Evolutionary conservation across 2,329 filamentous ascomycete species (phyloP), one percentile per base, ranked within the genome.

Genomic region (Pseudogymnoascus pannorum): DNA sequence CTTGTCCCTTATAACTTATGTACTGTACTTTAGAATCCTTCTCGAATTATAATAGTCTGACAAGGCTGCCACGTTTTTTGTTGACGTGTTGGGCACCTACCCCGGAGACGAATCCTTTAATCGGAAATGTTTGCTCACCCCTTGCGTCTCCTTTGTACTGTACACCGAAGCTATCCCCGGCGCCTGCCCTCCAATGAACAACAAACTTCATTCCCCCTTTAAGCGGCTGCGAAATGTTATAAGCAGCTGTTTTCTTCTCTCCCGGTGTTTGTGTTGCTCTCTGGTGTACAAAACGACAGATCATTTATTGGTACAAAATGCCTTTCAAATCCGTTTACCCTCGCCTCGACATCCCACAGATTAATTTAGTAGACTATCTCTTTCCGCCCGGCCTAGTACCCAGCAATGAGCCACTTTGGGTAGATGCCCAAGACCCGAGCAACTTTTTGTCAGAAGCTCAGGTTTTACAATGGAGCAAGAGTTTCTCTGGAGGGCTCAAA

Each of bases 331-430:
- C 67, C 1, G 61, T 62, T 14, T 63, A 64, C 51, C 65, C 64
- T 18, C 58, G 59, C 5, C 22, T 69, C 6, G 51, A 64, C n/a
- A 64, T 69, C 16, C 67, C 66, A 3, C 57, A 68, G 33, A 62
- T 64, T 24, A 61, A 68, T 58, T 26, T 68, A 14, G 36, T 69
- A 16, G 63, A 62, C 5, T 69, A 68, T 48, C 59, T 68, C 4
- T 69, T 68, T 58, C 71, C 76, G 72, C 65, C 81, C 79, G 68
- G 68, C 61, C 70, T 60, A 60, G 67, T 14, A 69, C 72, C 18
- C 75, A 78, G 31, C 71, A 79, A 59, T 9, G 73, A 78, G 36
- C 79, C 81, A 5, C 70, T 83, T 63, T 85, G 81, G 81, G 75
- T 81, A 59, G 79, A 85, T 68, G 76, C 79, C 40, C 75, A 75